These are phyloP conservation scores for Hypoxylon sp. DNA, from an alignment of 2,329 filamentous ascomycete genomes.

Conservation along the genomic window DNA sequence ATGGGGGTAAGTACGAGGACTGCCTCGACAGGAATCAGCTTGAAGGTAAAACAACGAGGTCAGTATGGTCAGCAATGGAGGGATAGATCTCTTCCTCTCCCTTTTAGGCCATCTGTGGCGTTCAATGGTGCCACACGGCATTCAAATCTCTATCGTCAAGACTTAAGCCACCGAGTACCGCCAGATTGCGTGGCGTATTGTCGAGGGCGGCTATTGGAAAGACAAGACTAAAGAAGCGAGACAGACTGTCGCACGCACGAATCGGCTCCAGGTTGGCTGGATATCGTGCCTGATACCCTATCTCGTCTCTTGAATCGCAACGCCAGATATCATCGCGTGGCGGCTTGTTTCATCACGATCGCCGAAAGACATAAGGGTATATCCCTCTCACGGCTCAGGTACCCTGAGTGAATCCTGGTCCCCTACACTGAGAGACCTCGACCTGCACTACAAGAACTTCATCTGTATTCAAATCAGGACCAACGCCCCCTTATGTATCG, in stretches of 20 bases:
- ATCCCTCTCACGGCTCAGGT: too few relatives aligned
- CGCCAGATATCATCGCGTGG: too few relatives aligned
- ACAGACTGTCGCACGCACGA: slow-evolving; percentile 17
- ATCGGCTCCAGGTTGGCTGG: background rate
- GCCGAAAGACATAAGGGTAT: too few relatives aligned
- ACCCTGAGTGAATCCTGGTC: too few relatives aligned
- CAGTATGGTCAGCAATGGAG: background rate
- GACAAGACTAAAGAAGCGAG: slow-evolving; percentile 20
- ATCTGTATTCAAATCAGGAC: background rate
- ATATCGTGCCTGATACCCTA: too few relatives aligned
- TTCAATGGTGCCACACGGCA: background rate
- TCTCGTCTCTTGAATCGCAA: too few relatives aligned
- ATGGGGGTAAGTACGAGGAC: background rate
- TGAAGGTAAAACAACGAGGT: too few relatives aligned
- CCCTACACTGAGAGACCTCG: too few relatives aligned
- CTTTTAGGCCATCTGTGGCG: too few relatives aligned
- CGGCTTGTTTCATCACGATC: too few relatives aligned
- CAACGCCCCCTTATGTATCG: background rate
- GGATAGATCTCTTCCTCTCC: too few relatives aligned
- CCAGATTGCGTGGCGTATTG: slow-evolving; percentile 17
- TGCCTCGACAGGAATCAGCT: background rate
- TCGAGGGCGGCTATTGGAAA: slow-evolving; percentile 18
- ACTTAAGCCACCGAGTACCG: background rate
- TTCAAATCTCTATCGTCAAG: background rate
- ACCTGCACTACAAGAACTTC: too few relatives aligned